A percentile compares a stretch with the other conserved stretches of the same genome.
phyloP scores from a whole-genome alignment of 208 protist species.

The Phytomonas sp. region DNA sequence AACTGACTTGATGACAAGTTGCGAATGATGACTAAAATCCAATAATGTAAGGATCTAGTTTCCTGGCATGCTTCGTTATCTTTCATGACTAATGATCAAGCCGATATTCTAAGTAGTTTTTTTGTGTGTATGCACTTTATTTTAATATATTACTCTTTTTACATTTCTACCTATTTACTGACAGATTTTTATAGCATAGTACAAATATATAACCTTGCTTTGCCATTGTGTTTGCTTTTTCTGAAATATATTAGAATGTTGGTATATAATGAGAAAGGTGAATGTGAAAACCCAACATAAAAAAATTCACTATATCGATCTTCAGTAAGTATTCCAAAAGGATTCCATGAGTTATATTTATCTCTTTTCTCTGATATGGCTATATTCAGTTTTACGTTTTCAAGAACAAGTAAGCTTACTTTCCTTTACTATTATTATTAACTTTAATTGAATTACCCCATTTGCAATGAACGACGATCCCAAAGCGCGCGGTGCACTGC shows the following conservation, averaged over 20 bases:
- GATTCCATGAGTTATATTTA: too few relatives aligned
- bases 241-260: background rate
- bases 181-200: background rate
- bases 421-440: constrained; percentile 3
- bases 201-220: background rate
- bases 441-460: background rate
- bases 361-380: constrained; percentile 1
- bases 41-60: background rate
- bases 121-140: background rate
- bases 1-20: background rate
- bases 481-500: constrained; percentile 29
- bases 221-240: background rate
- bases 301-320: background rate
- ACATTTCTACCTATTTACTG: background rate
- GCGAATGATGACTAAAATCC: background rate
- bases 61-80: constrained; percentile 1
- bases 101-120: background rate
- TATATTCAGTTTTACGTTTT: constrained; percentile 4
- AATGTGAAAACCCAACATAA: background rate
- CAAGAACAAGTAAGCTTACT: constrained; percentile 2
- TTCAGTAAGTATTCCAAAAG: too few relatives aligned
- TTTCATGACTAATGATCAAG: background rate
- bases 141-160: background rate
- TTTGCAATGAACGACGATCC: constrained; percentile 28
- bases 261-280: background rate